Conservation (phyloP, 139 green algal genomes). For the Closterium sp. region DNA sequence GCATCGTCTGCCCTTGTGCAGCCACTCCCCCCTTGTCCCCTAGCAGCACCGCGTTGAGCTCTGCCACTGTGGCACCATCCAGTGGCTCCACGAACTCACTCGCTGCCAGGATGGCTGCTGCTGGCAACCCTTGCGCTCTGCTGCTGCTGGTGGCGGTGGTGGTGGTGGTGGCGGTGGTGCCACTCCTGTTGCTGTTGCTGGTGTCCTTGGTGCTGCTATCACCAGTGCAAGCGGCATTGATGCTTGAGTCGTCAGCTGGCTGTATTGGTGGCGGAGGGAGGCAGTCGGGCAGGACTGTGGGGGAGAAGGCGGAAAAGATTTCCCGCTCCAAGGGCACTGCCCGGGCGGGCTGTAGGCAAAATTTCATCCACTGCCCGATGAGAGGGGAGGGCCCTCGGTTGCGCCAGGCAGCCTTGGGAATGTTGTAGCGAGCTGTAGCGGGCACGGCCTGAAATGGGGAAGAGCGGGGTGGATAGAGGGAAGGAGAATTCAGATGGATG, state of each 20-base stretch:
- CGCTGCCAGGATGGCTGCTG: background rate
- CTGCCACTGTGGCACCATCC: background rate
- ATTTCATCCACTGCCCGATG: slow-evolving; percentile 41
- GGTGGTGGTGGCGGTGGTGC: background rate
- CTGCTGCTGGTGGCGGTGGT: background rate
- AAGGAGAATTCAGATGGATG: background rate
- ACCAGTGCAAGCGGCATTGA: background rate
- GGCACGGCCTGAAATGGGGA: slow-evolving; percentile 21
- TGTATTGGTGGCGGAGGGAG: background rate
- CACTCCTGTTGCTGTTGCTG: background rate
- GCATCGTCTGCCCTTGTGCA: background rate
- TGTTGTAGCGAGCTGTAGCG: slow-evolving; percentile 34
- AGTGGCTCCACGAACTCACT: background rate
- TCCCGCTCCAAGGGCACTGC: slow-evolving; percentile 36
- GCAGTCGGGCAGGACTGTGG: background rate
- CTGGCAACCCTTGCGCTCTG: background rate
- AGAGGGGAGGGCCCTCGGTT: slow-evolving; percentile 42
- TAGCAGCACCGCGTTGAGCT: background rate
- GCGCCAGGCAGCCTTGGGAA: slow-evolving; percentile 24
- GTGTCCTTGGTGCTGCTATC: background rate
- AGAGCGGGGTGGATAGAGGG: background rate
- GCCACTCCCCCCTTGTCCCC: no score
- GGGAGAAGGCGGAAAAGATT: background rate
- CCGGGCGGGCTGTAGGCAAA: slow-evolving; percentile 42
- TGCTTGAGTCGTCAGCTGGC: background rate